Conservation (phyloP, 2,329 filamentous ascomycete species). For the Microdochium nivale region DNA sequence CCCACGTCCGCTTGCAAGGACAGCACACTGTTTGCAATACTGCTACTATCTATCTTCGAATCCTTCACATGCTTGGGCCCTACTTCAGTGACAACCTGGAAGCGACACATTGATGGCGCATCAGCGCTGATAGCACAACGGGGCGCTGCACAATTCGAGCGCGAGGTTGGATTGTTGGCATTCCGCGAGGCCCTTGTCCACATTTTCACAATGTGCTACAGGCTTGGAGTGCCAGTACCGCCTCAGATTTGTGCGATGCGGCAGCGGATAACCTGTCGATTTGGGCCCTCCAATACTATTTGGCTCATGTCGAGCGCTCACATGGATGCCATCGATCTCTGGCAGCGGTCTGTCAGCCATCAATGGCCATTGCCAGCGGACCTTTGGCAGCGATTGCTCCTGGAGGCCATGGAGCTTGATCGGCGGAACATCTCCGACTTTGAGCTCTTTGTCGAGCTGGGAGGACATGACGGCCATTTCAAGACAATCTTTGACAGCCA, state of each 20-base stretch:
- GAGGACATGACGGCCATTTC: neutral
- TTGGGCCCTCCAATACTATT: neutral
- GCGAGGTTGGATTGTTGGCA: neutral
- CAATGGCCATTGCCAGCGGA: constrained; percentile 1
- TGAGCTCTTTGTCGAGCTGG: neutral
- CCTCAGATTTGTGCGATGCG: constrained; percentile 2
- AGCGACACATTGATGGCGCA: constrained; percentile 21
- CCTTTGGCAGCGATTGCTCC: constrained; percentile 2
- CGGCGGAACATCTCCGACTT: neutral
- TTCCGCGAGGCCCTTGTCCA: constrained; percentile 4
- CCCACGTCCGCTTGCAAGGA: neutral
- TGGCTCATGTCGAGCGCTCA: constrained; percentile 3
- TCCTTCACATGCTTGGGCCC: constrained; percentile 17
- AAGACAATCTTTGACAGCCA: constrained; percentile 1
- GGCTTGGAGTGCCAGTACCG: constrained; percentile 2
- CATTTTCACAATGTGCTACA: constrained; percentile 2
- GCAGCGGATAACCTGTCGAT: neutral
- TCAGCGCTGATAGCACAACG: constrained; percentile 20
- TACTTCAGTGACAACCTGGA: constrained; percentile 19
- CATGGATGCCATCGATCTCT: constrained; percentile 5
- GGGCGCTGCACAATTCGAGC: constrained; percentile 8
- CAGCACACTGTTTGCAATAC: constrained; percentile 6
- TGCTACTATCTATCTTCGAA: constrained; percentile 20
- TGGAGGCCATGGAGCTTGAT: constrained; percentile 2
- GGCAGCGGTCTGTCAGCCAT: neutral